A percentile compares a stretch with the other conserved stretches of the same genome.
Conservation (phyloP, 768 basidiomycete genomes). For the Lactarius sanguifluus region DNA sequence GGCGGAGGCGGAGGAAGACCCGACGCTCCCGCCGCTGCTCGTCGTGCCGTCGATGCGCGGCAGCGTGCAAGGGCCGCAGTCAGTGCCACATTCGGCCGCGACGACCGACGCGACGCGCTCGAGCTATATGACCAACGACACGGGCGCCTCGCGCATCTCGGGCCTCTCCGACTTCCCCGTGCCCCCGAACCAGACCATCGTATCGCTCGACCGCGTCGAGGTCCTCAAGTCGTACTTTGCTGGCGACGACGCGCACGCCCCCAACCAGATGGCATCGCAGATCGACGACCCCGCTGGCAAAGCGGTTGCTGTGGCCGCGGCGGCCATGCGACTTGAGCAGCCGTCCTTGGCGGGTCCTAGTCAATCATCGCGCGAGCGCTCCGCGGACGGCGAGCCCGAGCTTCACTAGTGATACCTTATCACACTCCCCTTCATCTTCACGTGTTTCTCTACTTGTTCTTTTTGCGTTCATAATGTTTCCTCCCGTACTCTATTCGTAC, state of each 20-base stretch:
- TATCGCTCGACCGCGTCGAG: constrained; percentile 15
- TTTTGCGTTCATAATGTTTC: neutral
- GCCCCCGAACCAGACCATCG: constrained; percentile 46
- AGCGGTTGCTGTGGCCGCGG: no score
- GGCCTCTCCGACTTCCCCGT: constrained; percentile 70
- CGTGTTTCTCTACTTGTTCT: neutral
- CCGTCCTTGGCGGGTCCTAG: neutral
- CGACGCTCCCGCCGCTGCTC: constrained; percentile 25
- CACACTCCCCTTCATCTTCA: neutral
- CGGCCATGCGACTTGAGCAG: neutral
- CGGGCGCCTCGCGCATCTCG: constrained; percentile 62
- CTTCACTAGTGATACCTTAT: neutral
- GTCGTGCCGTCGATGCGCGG: constrained; percentile 20
- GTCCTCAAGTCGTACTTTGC: constrained; percentile 21
- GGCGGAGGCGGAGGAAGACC: neutral
- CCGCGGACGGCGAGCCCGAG: neutral
- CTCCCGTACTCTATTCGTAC: constrained; percentile 9
- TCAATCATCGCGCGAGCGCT: constrained; percentile 3
- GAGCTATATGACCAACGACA: constrained; percentile 62
- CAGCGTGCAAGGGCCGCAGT: constrained; percentile 18
- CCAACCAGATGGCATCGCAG: no score
- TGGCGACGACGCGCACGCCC: neutral
- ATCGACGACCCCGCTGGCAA: no score
- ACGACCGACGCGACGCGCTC: constrained; percentile 38
- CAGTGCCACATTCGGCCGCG: constrained; percentile 35